Conservation (phyloP, 1,284 basidiomycete genomes). For the Ustilago nuda region DNA sequence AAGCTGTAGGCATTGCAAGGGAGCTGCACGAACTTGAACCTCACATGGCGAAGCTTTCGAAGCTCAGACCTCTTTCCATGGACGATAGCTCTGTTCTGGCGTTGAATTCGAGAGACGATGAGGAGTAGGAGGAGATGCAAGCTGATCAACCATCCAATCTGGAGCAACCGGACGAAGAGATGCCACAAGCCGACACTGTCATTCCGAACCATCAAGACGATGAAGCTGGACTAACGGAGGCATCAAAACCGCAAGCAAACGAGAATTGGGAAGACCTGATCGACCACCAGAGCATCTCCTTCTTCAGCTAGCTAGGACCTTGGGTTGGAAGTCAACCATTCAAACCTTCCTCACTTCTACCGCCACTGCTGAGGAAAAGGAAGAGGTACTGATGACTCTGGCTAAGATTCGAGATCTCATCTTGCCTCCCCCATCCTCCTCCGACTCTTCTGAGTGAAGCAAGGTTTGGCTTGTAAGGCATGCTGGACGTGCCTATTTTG, state of each 20-base stretch:
- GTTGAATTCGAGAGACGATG: too few relatives aligned
- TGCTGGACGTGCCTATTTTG: too few relatives aligned
- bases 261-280: background rate
- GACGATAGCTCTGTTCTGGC: too few relatives aligned
- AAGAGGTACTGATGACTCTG: background rate
- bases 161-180: too few relatives aligned
- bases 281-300: conserved; percentile 13
- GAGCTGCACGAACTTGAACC: background rate
- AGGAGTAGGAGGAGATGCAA: background rate
- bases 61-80: too few relatives aligned
- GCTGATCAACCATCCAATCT: too few relatives aligned
- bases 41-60: too few relatives aligned
- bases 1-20: background rate
- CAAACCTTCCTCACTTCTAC: conserved; percentile 4
- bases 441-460: too few relatives aligned
- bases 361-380: background rate
- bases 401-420: conserved; percentile 6
- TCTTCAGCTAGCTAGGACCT: conserved; percentile 1
- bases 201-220: too few relatives aligned
- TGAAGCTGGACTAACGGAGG: too few relatives aligned
- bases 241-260: background rate
- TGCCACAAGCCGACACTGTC: too few relatives aligned
- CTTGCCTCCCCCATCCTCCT: background rate
- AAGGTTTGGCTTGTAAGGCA: too few relatives aligned
- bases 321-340: conserved; percentile 20